Conservation (phyloP, 305 asterid species). For the Fraxinus floribunda region DNA sequence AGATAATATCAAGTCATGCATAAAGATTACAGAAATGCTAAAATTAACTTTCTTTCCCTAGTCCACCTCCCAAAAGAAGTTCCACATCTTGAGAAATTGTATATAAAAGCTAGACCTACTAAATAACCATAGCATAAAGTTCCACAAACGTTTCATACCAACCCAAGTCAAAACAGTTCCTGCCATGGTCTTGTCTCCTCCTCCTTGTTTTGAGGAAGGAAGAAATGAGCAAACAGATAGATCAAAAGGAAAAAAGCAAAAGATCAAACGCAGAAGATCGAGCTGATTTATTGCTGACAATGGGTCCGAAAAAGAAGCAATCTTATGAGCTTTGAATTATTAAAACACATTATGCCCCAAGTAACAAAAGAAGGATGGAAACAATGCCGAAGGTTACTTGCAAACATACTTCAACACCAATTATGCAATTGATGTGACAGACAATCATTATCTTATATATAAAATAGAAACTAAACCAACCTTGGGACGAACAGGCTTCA, state of each 20-base stretch:
- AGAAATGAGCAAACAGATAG: not conserved
- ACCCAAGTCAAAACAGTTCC: not conserved
- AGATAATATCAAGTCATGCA: not conserved
- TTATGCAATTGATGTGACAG: not conserved
- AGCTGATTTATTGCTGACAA: not conserved
- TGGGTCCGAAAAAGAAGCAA: not conserved
- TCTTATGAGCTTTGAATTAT: not conserved
- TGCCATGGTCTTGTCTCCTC: not conserved
- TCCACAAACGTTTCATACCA: not conserved
- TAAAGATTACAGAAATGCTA: not conserved
- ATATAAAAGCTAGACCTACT: not conserved
- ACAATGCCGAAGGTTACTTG: not conserved
- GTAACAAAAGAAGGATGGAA: not conserved
- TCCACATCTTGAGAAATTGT: not conserved
- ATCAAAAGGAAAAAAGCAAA: not conserved
- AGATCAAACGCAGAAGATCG: not conserved
- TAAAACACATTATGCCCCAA: not conserved
- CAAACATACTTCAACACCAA: not conserved
- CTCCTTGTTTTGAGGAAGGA: not conserved
- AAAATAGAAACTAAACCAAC: slow-evolving; percentile 30
- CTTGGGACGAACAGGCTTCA: slow-evolving; percentile 80
- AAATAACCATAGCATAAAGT: not conserved
- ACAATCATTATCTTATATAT: not conserved
- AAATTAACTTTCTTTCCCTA: not conserved
- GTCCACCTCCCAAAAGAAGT: not conserved